phyloP scores from a whole-genome alignment of 1,284 basidiomycete genomes.

The Cryptococcus maquisensis region DNA sequence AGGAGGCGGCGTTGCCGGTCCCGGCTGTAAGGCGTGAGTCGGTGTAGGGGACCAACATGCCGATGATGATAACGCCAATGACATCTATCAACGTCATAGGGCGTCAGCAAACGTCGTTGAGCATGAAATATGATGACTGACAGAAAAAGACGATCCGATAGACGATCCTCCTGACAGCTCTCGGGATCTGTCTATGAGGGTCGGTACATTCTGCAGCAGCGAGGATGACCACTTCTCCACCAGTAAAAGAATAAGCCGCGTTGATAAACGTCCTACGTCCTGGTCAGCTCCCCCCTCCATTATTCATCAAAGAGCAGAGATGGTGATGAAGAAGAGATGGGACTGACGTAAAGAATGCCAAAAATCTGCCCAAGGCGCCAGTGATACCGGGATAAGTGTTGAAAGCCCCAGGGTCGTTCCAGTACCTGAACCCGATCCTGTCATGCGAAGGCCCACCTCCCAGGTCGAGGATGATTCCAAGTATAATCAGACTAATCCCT shows the following conservation, averaged over 20 bases:
- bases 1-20: slow-evolving; percentile 57
- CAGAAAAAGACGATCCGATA: slow-evolving; percentile 15
- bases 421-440: slow-evolving; percentile 49
- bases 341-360: slow-evolving; percentile 5
- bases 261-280: neutral
- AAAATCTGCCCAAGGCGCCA: neutral
- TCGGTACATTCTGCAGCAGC: slow-evolving; percentile 14
- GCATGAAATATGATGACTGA: too few species aligned
- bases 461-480: slow-evolving; percentile 60
- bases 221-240: slow-evolving; percentile 29
- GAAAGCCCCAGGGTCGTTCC: slow-evolving; percentile 51
- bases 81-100: slow-evolving; percentile 4
- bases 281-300: too few species aligned
- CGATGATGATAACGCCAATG: slow-evolving; percentile 55
- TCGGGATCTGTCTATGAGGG: slow-evolving; percentile 11
- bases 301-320: too few species aligned
- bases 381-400: slow-evolving; percentile 12
- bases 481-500: slow-evolving; percentile 27
- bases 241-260: slow-evolving; percentile 58
- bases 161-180: slow-evolving; percentile 15
- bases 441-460: slow-evolving; percentile 45
- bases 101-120: too few species aligned
- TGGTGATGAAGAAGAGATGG: too few species aligned
- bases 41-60: slow-evolving; percentile 66
- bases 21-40: slow-evolving; percentile 55